Evolutionary conservation across 2,329 filamentous ascomycete genomes (phyloP), one percentile per base, ranked within the genome.

Genomic region (Aspergillus pseudoterreus): DNA sequence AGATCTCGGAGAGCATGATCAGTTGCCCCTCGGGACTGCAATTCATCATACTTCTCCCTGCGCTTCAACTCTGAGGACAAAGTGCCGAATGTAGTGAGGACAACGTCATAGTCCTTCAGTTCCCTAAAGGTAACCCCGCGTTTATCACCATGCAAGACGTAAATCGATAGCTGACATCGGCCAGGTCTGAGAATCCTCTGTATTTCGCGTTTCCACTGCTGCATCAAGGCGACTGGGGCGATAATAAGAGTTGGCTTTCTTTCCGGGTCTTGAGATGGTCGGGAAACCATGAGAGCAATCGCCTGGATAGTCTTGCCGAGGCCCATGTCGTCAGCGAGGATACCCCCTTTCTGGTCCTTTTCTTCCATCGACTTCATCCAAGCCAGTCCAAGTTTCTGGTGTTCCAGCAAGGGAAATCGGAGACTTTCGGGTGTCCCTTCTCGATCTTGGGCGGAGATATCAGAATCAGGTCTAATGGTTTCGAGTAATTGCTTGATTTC

Each of bases 121-220:
- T 83, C 78, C 30, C 76, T 71, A 69, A 83, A 91, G 4, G 71
- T 64, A 4, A 62, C 71, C n/a, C 75, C 71, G 57, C 79, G 82
- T 56, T 81, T 87, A 19, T 74, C 73, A 2, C 82, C 82, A 63
- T 95, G 90, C 51, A 89, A 81, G 30, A 91, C 78, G 58, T 82
- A 84, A 1, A 89, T 83, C 0, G 76, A 83, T 12, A 95, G 71
- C 30, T 76, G 74, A 63, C 87, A 76, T 14, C 63, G 64, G 0
- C 72, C 71, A 0, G 71, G 58, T 54, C 84, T 84, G 33, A 94
- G 71, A 68, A 92, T 91, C 35, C 78, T 80, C 52, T 77, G 69
- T 43, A 96, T 89, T 68, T 96, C 91, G 44, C 85, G 80, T 62
- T 88, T 84, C 91, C 91, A 96, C 66, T 96, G 91, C 14, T 84